These are phyloP conservation scores for Pestalotiopsis sp. DNA, from an alignment of 2,329 filamentous ascomycete species.

Conservation along the genomic window DNA sequence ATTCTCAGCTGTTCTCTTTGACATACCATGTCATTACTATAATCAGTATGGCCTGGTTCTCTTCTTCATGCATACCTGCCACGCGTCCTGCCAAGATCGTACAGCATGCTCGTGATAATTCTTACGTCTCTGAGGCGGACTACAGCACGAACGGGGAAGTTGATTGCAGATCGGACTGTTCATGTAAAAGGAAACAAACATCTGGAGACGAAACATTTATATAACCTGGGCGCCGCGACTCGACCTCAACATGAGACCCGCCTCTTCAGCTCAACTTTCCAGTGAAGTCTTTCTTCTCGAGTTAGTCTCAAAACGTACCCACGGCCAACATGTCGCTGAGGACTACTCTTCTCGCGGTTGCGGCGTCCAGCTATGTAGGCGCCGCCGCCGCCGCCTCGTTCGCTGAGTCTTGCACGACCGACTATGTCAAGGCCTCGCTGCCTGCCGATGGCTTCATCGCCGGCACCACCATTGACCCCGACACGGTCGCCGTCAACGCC, in stretches of 20 bases:
- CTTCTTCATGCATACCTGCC: not conserved
- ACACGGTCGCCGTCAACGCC: constrained; percentile 4
- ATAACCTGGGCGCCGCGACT: not conserved
- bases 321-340: not conserved
- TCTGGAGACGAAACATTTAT: not conserved
- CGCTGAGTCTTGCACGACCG: not conserved
- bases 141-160: not conserved
- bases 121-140: not conserved
- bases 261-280: not conserved
- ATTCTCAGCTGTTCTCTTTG: not conserved
- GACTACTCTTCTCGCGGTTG: not conserved
- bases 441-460: not conserved
- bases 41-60: not conserved
- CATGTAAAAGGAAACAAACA: not conserved
- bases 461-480: not conserved
- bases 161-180: not conserved
- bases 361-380: not conserved
- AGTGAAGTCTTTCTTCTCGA: not conserved
- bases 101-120: not conserved
- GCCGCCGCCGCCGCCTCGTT: not conserved
- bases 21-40: not conserved
- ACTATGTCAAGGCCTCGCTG: not conserved
- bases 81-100: not conserved
- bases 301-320: not conserved
- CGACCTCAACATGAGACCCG: not conserved